A percentile compares a stretch with the other conserved stretches of the same genome.
phyloP scores from a whole-genome alignment of 495 filamentous ascomycete species.

The Aspergillus indologenus region DNA sequence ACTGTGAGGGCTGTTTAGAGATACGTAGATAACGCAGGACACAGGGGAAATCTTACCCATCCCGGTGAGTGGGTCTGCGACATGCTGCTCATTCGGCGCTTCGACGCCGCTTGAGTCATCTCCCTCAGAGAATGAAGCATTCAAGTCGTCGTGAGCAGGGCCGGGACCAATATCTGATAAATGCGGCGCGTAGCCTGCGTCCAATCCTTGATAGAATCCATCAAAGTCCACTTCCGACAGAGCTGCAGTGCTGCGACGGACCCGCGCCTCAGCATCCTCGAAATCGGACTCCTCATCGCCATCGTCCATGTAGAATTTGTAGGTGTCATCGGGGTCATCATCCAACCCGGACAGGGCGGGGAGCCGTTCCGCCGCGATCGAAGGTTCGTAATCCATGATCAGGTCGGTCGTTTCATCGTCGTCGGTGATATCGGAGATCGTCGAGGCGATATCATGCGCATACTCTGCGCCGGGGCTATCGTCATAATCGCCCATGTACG shows the following conservation, averaged over 20 bases:
- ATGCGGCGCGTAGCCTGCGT: slow-evolving; percentile 18
- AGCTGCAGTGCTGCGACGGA: neutral
- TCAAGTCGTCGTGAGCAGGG: slow-evolving; percentile 20
- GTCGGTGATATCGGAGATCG: slow-evolving; percentile 25
- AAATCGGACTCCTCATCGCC: slow-evolving; percentile 23
- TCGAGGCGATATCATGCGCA: slow-evolving; percentile 19
- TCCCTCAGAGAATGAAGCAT: slow-evolving; percentile 19
- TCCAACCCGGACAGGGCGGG: slow-evolving; percentile 19
- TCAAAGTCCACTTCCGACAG: slow-evolving; percentile 33
- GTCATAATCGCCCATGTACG: slow-evolving; percentile 19
- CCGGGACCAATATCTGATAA: slow-evolving; percentile 13
- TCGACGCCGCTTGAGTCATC: slow-evolving; percentile 19
- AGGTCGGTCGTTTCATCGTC: slow-evolving; percentile 20
- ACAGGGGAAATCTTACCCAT: slow-evolving; percentile 30
- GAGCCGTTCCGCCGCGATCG: slow-evolving; percentile 13
- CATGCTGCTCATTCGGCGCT: slow-evolving; percentile 18
- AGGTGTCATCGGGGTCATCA: slow-evolving; percentile 34
- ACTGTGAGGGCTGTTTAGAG: slow-evolving; percentile 28
- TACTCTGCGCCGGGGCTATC: slow-evolving; percentile 8
- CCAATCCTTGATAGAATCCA: slow-evolving; percentile 33
- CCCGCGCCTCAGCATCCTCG: slow-evolving; percentile 6
- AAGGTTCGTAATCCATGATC: slow-evolving; percentile 31
- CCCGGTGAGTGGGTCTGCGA: slow-evolving; percentile 31
- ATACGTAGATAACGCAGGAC: neutral
- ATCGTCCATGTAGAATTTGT: slow-evolving; percentile 38